Evolutionary conservation across 2,329 filamentous ascomycete genomes (phyloP).

Genomic region (Gnomoniopsis smithogilvyi): DNA sequence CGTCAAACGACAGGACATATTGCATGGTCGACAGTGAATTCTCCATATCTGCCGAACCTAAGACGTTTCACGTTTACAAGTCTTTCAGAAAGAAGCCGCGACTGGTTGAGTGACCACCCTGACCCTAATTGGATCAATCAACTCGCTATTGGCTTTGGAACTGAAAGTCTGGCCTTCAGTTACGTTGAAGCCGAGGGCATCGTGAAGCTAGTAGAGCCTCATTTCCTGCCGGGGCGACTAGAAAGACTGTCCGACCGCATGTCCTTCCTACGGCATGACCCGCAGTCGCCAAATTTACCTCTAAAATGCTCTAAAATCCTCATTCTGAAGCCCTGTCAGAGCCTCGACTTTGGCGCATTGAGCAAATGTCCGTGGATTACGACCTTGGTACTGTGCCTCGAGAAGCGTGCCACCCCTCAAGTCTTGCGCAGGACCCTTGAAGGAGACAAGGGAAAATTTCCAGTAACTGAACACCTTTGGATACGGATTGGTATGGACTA

Average conservation of each 20-base stretch:
- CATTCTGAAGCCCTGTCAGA: conserved; percentile 4
- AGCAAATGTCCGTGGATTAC: conserved; percentile 1
- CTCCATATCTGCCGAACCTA: conserved; percentile 6
- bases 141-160: conserved; percentile 4
- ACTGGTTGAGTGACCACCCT: conserved; percentile 2
- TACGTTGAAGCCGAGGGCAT: background rate
- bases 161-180: conserved; percentile 11
- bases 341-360: background rate
- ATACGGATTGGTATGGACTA: conserved; percentile 11
- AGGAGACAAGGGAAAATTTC: background rate
- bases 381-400: conserved; percentile 2
- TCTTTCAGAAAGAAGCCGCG: conserved; percentile 4
- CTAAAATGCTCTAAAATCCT: conserved; percentile 1
- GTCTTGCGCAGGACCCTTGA: background rate
- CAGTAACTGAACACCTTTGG: background rate
- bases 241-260: background rate
- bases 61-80: conserved; percentile 12
- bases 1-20: background rate
- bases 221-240: background rate
- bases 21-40: conserved; percentile 7
- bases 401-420: background rate
- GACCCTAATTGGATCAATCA: conserved; percentile 4
- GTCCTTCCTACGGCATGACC: conserved; percentile 3
- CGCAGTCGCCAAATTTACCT: background rate
- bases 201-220: background rate